Evolutionary conservation across 2,329 filamentous ascomycete species (phyloP), one percentile per base, ranked within the genome.

Genomic region (Bertia moriformis): DNA sequence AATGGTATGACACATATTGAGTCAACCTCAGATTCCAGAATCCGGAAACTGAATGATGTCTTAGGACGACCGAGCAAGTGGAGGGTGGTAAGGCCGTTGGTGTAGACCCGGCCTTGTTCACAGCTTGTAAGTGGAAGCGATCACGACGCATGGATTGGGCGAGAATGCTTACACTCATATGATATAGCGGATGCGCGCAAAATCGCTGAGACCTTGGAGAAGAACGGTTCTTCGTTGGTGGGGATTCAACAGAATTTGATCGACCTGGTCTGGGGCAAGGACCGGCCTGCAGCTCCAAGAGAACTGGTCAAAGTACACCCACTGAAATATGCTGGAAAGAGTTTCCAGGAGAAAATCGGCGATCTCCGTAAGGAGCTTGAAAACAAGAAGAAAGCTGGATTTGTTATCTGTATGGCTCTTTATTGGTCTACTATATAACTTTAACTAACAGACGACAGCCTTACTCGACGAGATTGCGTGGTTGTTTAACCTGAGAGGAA

Each of bases 381-480:
- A 44, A 94, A 91, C 67, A 93, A 84, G 62, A 91, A 91, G 54
- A 81, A 78, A 4, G 72, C 79, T 14, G 89, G 85, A 1, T 86
- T 96, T 48, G 77, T 96, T 38, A 75, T 96, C 36, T 95, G 32
- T 35, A 35, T 64, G 62, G 62, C 41, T 58, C 43, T 37, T 40
- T 22, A 4, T 18, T 27, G 19, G 32, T 13, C 7, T 38, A 3
- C 32, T 12, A 18, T 14, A n/a, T n/a, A n/a, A n/a, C n/a, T n/a
- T n/a, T n/a, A n/a, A 18, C 32, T 35, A 35, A 35, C 32, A 7
- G 15, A 35, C 7, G 7, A 7, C 17, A 35, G 32, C 88, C 4
- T 88, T 93, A 78, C 73, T 98, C 33, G 91, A 98, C 51, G 91
- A 98, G 59, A 77, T 95, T 49, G 91, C 91, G 10, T 98, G 91